Base-by-base conservation (phyloP, 169 alveolate species). In the Plasmodium gaboni region DNA sequence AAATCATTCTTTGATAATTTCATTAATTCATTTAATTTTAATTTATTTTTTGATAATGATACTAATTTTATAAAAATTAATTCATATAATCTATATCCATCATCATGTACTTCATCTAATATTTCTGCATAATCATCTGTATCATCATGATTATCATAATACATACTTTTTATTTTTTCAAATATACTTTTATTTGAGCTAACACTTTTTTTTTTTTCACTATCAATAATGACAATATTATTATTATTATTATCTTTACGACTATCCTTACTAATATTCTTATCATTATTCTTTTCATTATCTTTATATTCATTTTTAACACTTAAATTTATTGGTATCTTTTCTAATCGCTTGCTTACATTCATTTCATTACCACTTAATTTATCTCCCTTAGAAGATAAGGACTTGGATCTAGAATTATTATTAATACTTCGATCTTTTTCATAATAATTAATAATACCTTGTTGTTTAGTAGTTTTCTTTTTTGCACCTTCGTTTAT, bases 21-120 rank as follows among this genome's bases (percentile, higher is more conserved):
- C 15, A 12, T 28, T 17, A 50, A 17, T 51, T 42, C 69, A 10
- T 64, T 42, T 32, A 24, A 64, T 2, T 68, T 78, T 69, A 65
- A 26, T n/a, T 78, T 64, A 44, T 78, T 78, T 0, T 50, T 69
- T 65, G 74, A 64, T 17, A 78, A 60, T 15, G 89, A 78, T 24
- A 78, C 51, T 64, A 78, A n/a, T 78, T 78, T 78, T 42, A 78
- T 64, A 57, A 78, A 78, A n/a, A 78, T 78, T 2, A 64, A 57
- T 22, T 78, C 89, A n/a, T 65, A 65, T 17, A 78, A 5, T 65
- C 89, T 50, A 44, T 65, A 48, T 0, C 76, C 78, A 0, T n/a
- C 2, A 0, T 32, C 71, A 7, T 65, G 59, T 2, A 78, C 15
- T 2, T 78, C 89, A 6, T 78, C 55, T 12, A 78, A 57, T 7